These are phyloP conservation scores for Calycina herbarum DNA, from an alignment of 2,329 filamentous ascomycete genomes.

Conservation along the genomic window DNA sequence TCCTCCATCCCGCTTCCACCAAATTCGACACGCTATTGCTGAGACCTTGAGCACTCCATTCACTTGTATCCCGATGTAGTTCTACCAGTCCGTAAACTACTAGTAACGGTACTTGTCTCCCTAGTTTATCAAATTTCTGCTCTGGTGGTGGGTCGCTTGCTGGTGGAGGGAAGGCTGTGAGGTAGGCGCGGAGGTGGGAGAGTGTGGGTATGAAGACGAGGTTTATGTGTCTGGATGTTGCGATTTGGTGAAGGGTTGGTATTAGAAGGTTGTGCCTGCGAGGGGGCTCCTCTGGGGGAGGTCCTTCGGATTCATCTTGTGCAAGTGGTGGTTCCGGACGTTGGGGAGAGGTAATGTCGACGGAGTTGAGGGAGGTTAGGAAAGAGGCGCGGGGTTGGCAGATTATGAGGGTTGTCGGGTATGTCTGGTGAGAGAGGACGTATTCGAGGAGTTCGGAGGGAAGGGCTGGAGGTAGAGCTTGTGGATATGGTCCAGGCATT, in stretches of 20 bases:
- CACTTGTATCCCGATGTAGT: slow-evolving; percentile 66
- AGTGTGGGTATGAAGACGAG: slow-evolving; percentile 74
- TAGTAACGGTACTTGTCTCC: slow-evolving; percentile 45
- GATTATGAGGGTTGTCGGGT: slow-evolving; percentile 68
- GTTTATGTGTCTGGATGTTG: slow-evolving; percentile 66
- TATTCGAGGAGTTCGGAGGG: slow-evolving; percentile 64
- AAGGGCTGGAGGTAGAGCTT: slow-evolving; percentile 53
- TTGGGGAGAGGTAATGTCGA: slow-evolving; percentile 31
- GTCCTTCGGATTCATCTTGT: slow-evolving; percentile 19
- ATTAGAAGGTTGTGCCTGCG: slow-evolving; percentile 50
- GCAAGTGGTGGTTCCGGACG: background rate
- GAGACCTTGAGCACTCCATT: slow-evolving; percentile 75
- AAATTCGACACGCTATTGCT: slow-evolving; percentile 60
- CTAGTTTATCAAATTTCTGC: slow-evolving; percentile 21
- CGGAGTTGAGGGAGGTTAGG: slow-evolving; percentile 52
- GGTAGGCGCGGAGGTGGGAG: slow-evolving; percentile 73
- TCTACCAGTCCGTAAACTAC: slow-evolving; percentile 65
- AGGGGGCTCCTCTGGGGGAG: slow-evolving; percentile 20
- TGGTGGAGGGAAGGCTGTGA: slow-evolving; percentile 49
- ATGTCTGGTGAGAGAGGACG: slow-evolving; percentile 55
- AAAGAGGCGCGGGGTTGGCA: slow-evolving; percentile 68
- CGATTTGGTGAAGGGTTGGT: slow-evolving; percentile 68
- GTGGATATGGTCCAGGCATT: slow-evolving; percentile 35
- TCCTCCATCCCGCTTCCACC: slow-evolving; percentile 58
- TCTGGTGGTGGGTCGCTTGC: slow-evolving; percentile 10